Base-by-base conservation (phyloP, 345 rosid species). In the Camelina sativa region DNA sequence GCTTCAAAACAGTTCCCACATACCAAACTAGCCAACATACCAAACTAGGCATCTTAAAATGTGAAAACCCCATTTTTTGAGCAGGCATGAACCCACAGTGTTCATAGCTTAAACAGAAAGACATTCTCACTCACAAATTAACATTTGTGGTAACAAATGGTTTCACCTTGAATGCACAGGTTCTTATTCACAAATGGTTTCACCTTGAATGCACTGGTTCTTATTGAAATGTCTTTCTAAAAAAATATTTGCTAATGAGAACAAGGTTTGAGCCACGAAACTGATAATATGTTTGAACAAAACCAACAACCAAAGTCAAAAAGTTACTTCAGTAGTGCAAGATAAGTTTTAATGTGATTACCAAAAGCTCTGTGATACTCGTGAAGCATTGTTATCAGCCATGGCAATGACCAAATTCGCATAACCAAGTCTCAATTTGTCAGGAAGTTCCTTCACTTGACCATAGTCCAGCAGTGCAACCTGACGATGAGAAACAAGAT, bases 381-480 rank as follows among this genome's bases (percentile, higher is more conserved):
- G 80, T 48, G 83, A 43, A 50, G 85, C 81, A 37, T 92, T 90
- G 79, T 77, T 80, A 84, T 88, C 90, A 57, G 97, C 92, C 69
- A 95, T 90, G 55, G 96, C 97, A 80, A 95, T 82, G 68, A 92
- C 83, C 84, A 95, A 82, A 80, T 84, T 87, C 25, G 97, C 99
- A 82, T 86, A 90, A 50, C 93, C 96, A 79, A 90, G 91, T 85
- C 94, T 85, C 81, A 92, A 76, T 34, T 83, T 76, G 44, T 92
- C 83, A 52, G 97, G 91, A 34, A 95, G 97, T 84, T 95, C 98
- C 86, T 95, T 95, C 79, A 89, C 99, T 86, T 92, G 99, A 60
- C 97, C 97, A 71, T 90, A 95, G 82, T 95, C 97, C 62, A 95
- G 79, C 84, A 94, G 76, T 22, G 91, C 97, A 78, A 94, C 98